phyloP scores from a whole-genome alignment of 148 eudicot genomes.

The Silene conica region DNA sequence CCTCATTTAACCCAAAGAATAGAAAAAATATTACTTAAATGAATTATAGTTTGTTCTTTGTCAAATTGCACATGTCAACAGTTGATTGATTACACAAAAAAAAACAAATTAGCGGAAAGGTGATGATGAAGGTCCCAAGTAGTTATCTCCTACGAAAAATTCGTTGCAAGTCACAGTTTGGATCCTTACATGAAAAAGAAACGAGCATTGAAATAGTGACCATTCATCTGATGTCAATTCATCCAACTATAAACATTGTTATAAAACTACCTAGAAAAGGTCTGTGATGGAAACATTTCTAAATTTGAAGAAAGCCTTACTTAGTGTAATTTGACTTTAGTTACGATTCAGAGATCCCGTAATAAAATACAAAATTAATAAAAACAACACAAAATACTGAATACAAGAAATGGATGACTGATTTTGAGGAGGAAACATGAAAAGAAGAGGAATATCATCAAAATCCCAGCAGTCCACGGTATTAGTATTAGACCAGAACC shows the following conservation, averaged over 20 bases:
- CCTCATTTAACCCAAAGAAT: slow-evolving; percentile 3
- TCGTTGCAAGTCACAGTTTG: background rate
- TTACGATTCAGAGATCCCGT: background rate
- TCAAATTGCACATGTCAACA: background rate
- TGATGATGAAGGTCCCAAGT: background rate
- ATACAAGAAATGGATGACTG: background rate
- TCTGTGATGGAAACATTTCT: slow-evolving; percentile 23
- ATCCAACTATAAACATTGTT: slow-evolving; percentile 6
- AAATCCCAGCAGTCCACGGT: background rate
- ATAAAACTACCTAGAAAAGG: background rate
- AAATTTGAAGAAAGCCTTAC: background rate
- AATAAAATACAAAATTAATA: background rate
- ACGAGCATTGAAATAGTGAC: background rate
- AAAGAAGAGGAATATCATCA: background rate
- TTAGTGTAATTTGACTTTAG: slow-evolving; percentile 14
- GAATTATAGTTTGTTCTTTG: background rate
- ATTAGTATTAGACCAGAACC: no score
- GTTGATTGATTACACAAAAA: background rate
- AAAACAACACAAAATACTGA: background rate
- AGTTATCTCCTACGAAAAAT: background rate
- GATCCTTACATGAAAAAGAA: slow-evolving; percentile 4
- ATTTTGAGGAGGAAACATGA: background rate
- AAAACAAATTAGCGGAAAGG: background rate
- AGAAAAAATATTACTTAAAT: background rate
- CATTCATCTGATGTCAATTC: slow-evolving; percentile 19